Conservation (phyloP, 2,329 filamentous ascomycete species). For the Exutisphaerella laricina region DNA sequence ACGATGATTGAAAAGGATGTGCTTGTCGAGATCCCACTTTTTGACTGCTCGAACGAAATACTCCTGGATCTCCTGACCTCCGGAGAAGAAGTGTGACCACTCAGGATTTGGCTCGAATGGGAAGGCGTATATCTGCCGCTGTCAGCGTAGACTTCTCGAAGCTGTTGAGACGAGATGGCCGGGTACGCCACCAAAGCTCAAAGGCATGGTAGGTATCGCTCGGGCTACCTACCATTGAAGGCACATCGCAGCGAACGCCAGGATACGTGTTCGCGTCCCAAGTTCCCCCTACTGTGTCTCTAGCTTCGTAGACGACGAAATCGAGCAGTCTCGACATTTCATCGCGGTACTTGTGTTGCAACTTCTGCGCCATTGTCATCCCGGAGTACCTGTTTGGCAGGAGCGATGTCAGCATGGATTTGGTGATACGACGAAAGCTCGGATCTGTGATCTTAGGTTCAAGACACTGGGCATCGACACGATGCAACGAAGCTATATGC, state of each 20-base stretch:
- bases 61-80: slow-evolving; percentile 38
- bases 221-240: slow-evolving; percentile 8
- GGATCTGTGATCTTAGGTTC: too few relatives aligned
- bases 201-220: background rate
- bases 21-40: slow-evolving; percentile 38
- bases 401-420: too few relatives aligned
- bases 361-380: slow-evolving; percentile 36
- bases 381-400: too few relatives aligned
- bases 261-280: slow-evolving; percentile 36
- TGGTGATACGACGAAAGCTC: too few relatives aligned
- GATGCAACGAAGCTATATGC: too few relatives aligned
- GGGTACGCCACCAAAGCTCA: background rate
- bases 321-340: slow-evolving; percentile 31
- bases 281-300: slow-evolving; percentile 35
- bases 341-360: slow-evolving; percentile 30
- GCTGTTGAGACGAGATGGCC: background rate
- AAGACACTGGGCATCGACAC: too few relatives aligned
- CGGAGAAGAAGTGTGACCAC: slow-evolving; percentile 35
- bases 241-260: slow-evolving; percentile 11
- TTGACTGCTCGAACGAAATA: slow-evolving; percentile 38
- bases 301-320: slow-evolving; percentile 38
- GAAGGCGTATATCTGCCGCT: slow-evolving; percentile 27
- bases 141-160: slow-evolving; percentile 11
- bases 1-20: slow-evolving; percentile 36
- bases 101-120: slow-evolving; percentile 34